Evolutionary conservation across 495 filamentous ascomycete species (phyloP), one percentile per base, ranked within the genome.

Genomic region (Hypoxylon rickii): DNA sequence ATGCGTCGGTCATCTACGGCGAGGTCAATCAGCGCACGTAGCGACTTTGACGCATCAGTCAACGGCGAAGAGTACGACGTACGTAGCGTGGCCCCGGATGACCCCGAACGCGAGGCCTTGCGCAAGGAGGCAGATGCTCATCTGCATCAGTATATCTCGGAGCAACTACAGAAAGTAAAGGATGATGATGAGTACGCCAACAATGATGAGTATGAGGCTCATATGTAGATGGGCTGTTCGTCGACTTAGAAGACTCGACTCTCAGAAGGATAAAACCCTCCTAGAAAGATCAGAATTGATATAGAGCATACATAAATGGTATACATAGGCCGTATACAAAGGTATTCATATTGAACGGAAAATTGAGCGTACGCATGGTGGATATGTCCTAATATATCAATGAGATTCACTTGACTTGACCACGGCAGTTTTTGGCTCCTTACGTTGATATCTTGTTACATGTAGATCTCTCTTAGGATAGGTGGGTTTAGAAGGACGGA

Each of bases 11-110:
- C 89, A 2, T 94, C 89, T 0, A 95, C 90, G 3, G 84, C 78
- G 16, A 82, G 93, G 12, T 95, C 89, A n/a, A 92, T 97, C 56
- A 86, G 88, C 6, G 83, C 83, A 31, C 83, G 90, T n/a, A 93
- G 88, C 68, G 90, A 94, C 75, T 96, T 87, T 65, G 82, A 79
- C 45, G 51, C 61, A 0, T 77, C 76, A 21, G 68, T 73, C 52
- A 61, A 75, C 47, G 69, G 62, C 43, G 55, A 74, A 13, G 58
- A 73, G 0, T 63, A 57, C 16, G 75, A 73, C 19, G 62, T 58
- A 4, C 68, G 69, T 53, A 64, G 63, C 45, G 62, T 61, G 15
- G 63, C 63, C 6, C 26, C 62, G 26, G 60, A 69, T 13, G 61
- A 74, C 8, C 64, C 69, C 3, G 71, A 75, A 15, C 55, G 76